Conservation (phyloP, 1,284 basidiomycete species). For the Irpex sp. region DNA sequence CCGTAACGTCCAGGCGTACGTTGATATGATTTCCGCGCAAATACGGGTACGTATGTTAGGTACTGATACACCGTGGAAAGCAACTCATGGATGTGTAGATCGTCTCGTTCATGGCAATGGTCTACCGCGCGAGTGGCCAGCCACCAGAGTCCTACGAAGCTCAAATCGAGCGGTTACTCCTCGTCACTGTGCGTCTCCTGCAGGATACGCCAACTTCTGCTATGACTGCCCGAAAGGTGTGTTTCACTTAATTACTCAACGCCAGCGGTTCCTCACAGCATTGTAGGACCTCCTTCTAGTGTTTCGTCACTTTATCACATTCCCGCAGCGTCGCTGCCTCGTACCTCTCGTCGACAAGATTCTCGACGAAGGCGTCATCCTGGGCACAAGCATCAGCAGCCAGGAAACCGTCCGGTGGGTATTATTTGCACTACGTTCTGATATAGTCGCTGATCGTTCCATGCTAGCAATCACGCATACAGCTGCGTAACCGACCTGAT, state of each 20-base stretch:
- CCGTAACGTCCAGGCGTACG: constrained; percentile 77
- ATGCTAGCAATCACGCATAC: constrained; percentile 52
- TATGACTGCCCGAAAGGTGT: constrained; percentile 76
- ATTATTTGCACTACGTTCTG: not conserved
- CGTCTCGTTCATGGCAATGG: constrained; percentile 91
- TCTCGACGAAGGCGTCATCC: constrained; percentile 87
- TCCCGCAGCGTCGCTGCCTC: constrained; percentile 79
- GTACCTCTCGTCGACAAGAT: constrained; percentile 88
- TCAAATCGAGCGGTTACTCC: constrained; percentile 81
- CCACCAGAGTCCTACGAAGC: constrained; percentile 64
- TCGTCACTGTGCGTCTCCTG: constrained; percentile 81
- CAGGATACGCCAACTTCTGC: constrained; percentile 93
- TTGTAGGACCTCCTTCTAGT: constrained; percentile 89
- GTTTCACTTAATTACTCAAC: constrained; percentile 3
- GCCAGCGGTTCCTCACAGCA: constrained; percentile 5
- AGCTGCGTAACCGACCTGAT: constrained; percentile 92
- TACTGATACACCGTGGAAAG: not conserved
- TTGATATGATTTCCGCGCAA: constrained; percentile 90
- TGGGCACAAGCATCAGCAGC: constrained; percentile 80
- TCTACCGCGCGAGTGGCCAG: constrained; percentile 58
- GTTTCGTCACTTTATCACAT: constrained; percentile 87
- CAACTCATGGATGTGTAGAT: constrained; percentile 48
- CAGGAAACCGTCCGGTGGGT: constrained; percentile 79
- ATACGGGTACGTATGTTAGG: constrained; percentile 64
- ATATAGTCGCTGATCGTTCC: not conserved